Percentiles rank a stretch among this genome's conserved stretches.
phyloP scores from a whole-genome alignment of 352 stramenopile genomes.

The Phytophthora niederhauseri region DNA sequence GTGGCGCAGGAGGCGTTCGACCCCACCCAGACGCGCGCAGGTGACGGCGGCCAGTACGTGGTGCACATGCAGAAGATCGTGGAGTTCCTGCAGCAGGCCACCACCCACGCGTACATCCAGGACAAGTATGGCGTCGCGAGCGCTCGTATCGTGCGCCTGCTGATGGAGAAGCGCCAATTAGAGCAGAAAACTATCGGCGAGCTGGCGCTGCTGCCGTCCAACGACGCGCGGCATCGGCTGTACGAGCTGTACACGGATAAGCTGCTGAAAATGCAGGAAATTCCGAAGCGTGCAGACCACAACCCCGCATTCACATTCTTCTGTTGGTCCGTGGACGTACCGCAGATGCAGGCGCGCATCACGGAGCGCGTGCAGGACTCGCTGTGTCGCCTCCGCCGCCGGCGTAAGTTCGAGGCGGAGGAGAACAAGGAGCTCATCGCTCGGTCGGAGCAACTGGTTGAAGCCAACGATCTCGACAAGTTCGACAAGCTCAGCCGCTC shows the following conservation, averaged over 20 bases:
- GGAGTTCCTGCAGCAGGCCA: constrained; percentile 76
- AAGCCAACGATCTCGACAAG: constrained; percentile 85
- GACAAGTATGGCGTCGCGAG: constrained; percentile 84
- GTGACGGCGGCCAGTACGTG: constrained; percentile 87
- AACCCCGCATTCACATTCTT: constrained; percentile 91
- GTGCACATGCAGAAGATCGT: constrained; percentile 92
- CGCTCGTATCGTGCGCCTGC: constrained; percentile 82
- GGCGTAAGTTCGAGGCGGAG: constrained; percentile 78
- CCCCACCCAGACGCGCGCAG: constrained; percentile 53
- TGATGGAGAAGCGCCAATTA: constrained; percentile 88
- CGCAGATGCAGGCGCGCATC: constrained; percentile 64
- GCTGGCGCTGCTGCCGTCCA: constrained; percentile 80
- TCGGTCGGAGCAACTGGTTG: constrained; percentile 86
- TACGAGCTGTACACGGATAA: constrained; percentile 84
- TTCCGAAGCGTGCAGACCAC: constrained; percentile 88
- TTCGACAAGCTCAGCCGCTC: constrained; percentile 88
- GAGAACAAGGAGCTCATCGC: constrained; percentile 91
- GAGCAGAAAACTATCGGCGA: constrained; percentile 90
- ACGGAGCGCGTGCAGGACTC: constrained; percentile 73
- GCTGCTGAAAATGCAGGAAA: constrained; percentile 85
- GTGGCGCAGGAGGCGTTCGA: constrained; percentile 75
- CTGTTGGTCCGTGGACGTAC: constrained; percentile 85
- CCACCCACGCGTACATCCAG: constrained; percentile 79
- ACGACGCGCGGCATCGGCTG: constrained; percentile 79
- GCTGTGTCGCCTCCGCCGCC: constrained; percentile 70